Conservation (phyloP, 805 yeast genomes). For the Tetrapisispora arboricola region DNA sequence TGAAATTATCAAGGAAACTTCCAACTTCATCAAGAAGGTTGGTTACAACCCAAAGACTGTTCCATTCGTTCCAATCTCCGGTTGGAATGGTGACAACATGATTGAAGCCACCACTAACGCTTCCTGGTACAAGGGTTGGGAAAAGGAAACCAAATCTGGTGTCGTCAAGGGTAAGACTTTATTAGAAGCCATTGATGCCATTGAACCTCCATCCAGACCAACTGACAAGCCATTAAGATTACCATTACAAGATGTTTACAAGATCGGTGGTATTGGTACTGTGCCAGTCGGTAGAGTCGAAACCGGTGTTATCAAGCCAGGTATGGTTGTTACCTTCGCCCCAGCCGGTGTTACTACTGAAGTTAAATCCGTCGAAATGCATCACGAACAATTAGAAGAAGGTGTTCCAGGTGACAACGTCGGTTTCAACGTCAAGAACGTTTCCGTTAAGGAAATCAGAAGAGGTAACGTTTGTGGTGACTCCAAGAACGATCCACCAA, state of each 20-base stretch:
- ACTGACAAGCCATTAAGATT: slow-evolving; percentile 80
- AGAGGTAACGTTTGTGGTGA: slow-evolving; percentile 92
- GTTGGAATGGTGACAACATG: slow-evolving; percentile 93
- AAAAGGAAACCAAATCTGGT: slow-evolving; percentile 41
- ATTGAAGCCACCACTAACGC: slow-evolving; percentile 73
- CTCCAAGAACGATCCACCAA: slow-evolving; percentile 82
- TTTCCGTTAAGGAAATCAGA: slow-evolving; percentile 79
- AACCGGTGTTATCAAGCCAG: slow-evolving; percentile 86
- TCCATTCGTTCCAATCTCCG: slow-evolving; percentile 85
- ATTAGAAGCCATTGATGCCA: slow-evolving; percentile 75
- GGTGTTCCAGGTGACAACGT: slow-evolving; percentile 90
- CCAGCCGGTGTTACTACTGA: slow-evolving; percentile 87
- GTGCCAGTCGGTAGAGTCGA: slow-evolving; percentile 93
- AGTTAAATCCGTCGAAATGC: slow-evolving; percentile 85
- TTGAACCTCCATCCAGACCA: slow-evolving; percentile 74
- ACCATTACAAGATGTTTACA: slow-evolving; percentile 86
- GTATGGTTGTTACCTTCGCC: slow-evolving; percentile 82
- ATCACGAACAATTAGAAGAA: slow-evolving; percentile 68
- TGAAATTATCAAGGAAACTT: slow-evolving; percentile 66
- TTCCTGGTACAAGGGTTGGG: slow-evolving; percentile 65
- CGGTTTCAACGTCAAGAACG: slow-evolving; percentile 86
- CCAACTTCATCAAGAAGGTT: slow-evolving; percentile 75
- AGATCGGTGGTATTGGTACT: slow-evolving; percentile 87
- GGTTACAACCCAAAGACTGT: slow-evolving; percentile 77
- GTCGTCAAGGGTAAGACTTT: slow-evolving; percentile 68